Evolutionary conservation across 805 yeast species (phyloP).

Genomic region (Saccharomyces kudriavzevii): DNA sequence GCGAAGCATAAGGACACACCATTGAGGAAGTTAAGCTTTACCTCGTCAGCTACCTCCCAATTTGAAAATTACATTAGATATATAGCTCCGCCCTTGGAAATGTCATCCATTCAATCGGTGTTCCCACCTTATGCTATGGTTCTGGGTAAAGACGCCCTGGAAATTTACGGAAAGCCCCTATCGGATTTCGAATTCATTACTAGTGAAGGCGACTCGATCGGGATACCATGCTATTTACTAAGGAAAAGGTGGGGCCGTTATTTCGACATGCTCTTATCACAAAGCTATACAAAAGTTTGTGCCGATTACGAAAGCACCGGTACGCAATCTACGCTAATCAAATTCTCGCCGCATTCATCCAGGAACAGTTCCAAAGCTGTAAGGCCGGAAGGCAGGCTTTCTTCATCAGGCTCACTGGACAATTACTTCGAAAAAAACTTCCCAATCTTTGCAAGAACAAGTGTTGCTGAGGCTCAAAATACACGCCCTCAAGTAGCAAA

Average conservation of each 20-base stretch:
- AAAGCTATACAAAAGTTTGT: slow-evolving; percentile 54
- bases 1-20: neutral
- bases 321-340: slow-evolving; percentile 10
- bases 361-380: slow-evolving; percentile 3
- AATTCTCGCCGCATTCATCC: slow-evolving; percentile 10
- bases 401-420: slow-evolving; percentile 12
- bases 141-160: slow-evolving; percentile 66
- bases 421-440: slow-evolving; percentile 1
- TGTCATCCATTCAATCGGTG: slow-evolving; percentile 58
- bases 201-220: slow-evolving; percentile 60
- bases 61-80: slow-evolving; percentile 69
- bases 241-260: slow-evolving; percentile 73
- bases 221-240: slow-evolving; percentile 51
- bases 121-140: slow-evolving; percentile 75
- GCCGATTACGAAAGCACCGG: slow-evolving; percentile 24
- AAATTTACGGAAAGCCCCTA: slow-evolving; percentile 51
- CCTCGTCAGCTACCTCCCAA: slow-evolving; percentile 19
- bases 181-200: slow-evolving; percentile 68
- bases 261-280: slow-evolving; percentile 53
- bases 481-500: neutral
- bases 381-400: neutral
- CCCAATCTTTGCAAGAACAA: slow-evolving; percentile 2
- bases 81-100: slow-evolving; percentile 61
- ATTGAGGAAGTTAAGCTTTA: slow-evolving; percentile 6
- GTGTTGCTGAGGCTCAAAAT: neutral